Conservation (phyloP, 768 basidiomycete species). For the Tremella mesenterica region DNA sequence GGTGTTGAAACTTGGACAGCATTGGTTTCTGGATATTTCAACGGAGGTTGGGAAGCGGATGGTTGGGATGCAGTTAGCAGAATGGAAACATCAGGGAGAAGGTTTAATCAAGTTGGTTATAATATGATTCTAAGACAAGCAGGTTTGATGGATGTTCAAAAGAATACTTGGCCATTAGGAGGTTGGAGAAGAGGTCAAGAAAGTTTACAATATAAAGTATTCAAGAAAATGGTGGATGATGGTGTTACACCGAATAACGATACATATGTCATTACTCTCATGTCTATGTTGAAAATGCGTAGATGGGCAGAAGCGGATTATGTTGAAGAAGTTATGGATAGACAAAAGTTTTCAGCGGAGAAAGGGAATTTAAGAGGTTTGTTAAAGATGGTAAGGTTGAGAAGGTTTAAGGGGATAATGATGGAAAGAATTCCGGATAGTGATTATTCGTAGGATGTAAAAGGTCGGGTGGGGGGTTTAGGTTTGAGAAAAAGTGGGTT, state of each 20-base stretch:
- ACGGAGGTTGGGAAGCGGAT: slow-evolving; percentile 50
- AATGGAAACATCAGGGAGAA: slow-evolving; percentile 55
- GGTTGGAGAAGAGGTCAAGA: slow-evolving; percentile 2
- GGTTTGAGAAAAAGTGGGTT: no score
- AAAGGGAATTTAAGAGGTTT: slow-evolving; percentile 49
- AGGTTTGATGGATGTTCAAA: slow-evolving; percentile 49
- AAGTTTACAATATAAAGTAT: slow-evolving; percentile 9
- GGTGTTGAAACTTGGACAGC: slow-evolving; percentile 79
- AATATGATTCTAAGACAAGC: slow-evolving; percentile 67
- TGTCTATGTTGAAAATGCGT: slow-evolving; percentile 54
- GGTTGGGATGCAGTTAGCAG: slow-evolving; percentile 26
- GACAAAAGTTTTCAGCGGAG: slow-evolving; percentile 47
- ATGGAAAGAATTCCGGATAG: no score
- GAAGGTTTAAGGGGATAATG: slow-evolving; percentile 28
- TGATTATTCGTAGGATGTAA: background rate
- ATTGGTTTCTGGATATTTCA: slow-evolving; percentile 64
- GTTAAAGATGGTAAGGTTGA: slow-evolving; percentile 50
- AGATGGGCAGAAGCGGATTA: slow-evolving; percentile 58
- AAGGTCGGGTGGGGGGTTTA: no score
- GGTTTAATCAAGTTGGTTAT: slow-evolving; percentile 59
- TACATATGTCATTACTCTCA: slow-evolving; percentile 70
- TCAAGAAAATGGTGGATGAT: slow-evolving; percentile 47
- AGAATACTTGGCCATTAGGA: background rate
- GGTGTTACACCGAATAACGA: slow-evolving; percentile 52
- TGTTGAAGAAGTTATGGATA: slow-evolving; percentile 57